These are phyloP conservation scores for Physcomitrium patens DNA, from an alignment of 225 moss, liverwort and hornwort species.

Conservation along the genomic window DNA sequence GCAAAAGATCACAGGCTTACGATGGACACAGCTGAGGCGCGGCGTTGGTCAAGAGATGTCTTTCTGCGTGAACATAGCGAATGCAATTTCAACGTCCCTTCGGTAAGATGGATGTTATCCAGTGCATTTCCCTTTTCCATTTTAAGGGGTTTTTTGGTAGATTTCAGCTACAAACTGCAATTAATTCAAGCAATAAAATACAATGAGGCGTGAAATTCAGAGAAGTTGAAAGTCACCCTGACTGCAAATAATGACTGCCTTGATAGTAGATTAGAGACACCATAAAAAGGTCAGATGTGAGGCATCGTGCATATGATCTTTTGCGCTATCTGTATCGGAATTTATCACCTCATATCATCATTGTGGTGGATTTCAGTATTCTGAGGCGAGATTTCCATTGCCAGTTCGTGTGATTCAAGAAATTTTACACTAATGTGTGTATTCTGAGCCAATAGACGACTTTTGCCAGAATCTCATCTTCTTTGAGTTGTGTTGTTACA, in stretches of 20 bases:
- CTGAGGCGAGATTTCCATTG: background rate
- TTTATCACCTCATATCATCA: background rate
- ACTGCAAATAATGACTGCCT: background rate
- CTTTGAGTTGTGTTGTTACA: constrained; percentile 33
- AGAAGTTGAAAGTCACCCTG: background rate
- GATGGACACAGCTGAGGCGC: constrained; percentile 55
- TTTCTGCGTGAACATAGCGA: constrained; percentile 51
- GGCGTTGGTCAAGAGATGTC: constrained; percentile 50
- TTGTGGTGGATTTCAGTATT: background rate
- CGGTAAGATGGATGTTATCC: constrained; percentile 26
- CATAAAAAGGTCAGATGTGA: background rate
- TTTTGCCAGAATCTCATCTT: background rate
- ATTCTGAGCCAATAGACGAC: background rate
- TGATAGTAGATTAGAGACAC: background rate
- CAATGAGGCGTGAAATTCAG: background rate
- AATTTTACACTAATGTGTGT: background rate
- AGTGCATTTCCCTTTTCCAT: background rate
- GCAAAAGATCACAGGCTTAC: constrained; percentile 40
- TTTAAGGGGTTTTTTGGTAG: background rate
- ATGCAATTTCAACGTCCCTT: constrained; percentile 40
- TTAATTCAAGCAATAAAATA: background rate
- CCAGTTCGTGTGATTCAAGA: background rate
- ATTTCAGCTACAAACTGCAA: background rate
- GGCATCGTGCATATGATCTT: background rate
- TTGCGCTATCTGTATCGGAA: background rate